These are phyloP conservation scores for Acacia acuminata DNA, from an alignment of 306 rosid genomes.

Conservation along the genomic window DNA sequence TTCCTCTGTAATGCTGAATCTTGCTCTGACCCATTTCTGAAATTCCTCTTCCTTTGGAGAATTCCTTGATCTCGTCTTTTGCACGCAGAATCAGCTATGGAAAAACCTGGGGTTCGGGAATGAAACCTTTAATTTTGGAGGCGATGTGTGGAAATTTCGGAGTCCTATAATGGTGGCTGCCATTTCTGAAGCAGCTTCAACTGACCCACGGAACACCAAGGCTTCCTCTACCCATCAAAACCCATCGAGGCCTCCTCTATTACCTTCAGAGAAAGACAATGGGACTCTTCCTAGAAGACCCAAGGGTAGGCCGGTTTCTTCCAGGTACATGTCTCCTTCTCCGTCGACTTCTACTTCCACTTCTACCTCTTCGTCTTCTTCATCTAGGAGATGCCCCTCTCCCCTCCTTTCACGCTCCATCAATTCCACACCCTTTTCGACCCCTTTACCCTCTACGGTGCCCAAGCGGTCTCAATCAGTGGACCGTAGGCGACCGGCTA, in stretches of 20 bases:
- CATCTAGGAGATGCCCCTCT: slow-evolving; percentile 84
- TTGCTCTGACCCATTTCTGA: slow-evolving; percentile 37
- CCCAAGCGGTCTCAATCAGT: slow-evolving; percentile 88
- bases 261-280: slow-evolving; percentile 71
- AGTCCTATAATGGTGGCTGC: slow-evolving; percentile 88
- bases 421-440: slow-evolving; percentile 54
- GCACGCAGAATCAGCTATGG: slow-evolving; percentile 1
- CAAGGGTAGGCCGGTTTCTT: slow-evolving; percentile 83
- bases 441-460: slow-evolving; percentile 50
- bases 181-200: slow-evolving; percentile 70
- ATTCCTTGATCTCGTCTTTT: slow-evolving; percentile 40
- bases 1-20: slow-evolving; percentile 48
- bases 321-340: slow-evolving; percentile 95
- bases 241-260: slow-evolving; percentile 52
- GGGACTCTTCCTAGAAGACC: slow-evolving; percentile 58
- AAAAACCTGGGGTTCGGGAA: slow-evolving; percentile 19
- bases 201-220: slow-evolving; percentile 39
- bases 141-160: slow-evolving; percentile 57
- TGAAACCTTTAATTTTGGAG: slow-evolving; percentile 24
- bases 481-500: slow-evolving; percentile 67
- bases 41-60: slow-evolving; percentile 18
- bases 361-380: slow-evolving; percentile 54
- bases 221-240: slow-evolving; percentile 28
- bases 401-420: slow-evolving; percentile 86
- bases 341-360: slow-evolving; percentile 75